Evolutionary conservation across 352 stramenopile species (phyloP).

Genomic region (Globisporangium nagaii): DNA sequence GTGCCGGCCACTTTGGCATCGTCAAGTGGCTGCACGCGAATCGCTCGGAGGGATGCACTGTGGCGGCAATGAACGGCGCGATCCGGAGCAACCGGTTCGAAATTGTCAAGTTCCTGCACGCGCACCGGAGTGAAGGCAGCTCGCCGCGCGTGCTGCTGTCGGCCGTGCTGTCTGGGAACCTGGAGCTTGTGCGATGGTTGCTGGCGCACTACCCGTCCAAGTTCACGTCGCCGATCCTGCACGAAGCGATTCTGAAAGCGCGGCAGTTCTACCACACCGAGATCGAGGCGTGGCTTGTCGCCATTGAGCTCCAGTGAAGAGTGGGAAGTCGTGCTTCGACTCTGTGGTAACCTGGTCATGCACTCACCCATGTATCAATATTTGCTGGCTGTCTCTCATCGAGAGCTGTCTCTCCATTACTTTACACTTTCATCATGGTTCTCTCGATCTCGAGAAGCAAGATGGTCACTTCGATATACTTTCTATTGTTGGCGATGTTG

Average conservation of each 20-base stretch:
- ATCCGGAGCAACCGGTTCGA: conserved; percentile 5
- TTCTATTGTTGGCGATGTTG: conserved; percentile 15
- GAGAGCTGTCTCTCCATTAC: too few species aligned
- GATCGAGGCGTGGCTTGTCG: background rate
- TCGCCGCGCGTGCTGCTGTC: conserved; percentile 6
- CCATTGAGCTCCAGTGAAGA: background rate
- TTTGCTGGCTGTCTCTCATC: too few species aligned
- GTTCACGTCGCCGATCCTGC: conserved; percentile 3
- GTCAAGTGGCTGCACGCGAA: conserved; percentile 9
- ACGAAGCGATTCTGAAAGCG: conserved; percentile 5
- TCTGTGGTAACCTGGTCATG: too few species aligned
- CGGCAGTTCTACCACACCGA: conserved; percentile 5
- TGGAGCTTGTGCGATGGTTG: conserved; percentile 6
- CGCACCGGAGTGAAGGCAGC: conserved; percentile 7
- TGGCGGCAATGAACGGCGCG: conserved; percentile 8
- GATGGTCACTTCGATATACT: conserved; percentile 16
- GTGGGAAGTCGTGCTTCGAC: too few species aligned
- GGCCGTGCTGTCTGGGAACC: conserved; percentile 1
- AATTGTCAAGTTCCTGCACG: conserved; percentile 9
- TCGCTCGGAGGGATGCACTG: conserved; percentile 3
- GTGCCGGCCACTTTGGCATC: background rate
- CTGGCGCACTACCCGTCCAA: background rate
- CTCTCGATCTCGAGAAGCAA: conserved; percentile 5
- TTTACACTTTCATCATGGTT: background rate
- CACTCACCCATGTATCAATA: too few species aligned